Evolutionary conservation across 2,329 filamentous ascomycete genomes (phyloP).

Genomic region (Proliferodiscus dingleyae): DNA sequence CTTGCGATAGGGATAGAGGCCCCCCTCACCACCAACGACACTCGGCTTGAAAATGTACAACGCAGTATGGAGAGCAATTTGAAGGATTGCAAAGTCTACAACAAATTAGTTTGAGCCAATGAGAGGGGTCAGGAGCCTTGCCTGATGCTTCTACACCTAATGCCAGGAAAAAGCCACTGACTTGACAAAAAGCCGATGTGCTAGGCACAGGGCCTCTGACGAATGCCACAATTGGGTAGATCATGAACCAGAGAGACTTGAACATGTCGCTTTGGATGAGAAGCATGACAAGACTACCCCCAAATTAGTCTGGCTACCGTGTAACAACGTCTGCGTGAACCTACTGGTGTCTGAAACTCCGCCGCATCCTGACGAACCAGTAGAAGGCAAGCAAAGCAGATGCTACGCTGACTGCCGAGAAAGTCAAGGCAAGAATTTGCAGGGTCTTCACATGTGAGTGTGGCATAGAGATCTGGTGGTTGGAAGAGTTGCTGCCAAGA

Average conservation of each 20-base stretch:
- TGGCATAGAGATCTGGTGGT: slow-evolving; percentile 8
- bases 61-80: slow-evolving; percentile 69
- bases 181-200: slow-evolving; percentile 57
- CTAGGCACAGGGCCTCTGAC: slow-evolving; percentile 45
- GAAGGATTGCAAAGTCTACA: slow-evolving; percentile 61
- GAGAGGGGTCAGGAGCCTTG: slow-evolving; percentile 25
- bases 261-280: slow-evolving; percentile 68
- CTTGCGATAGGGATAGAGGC: slow-evolving; percentile 63
- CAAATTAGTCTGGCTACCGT: slow-evolving; percentile 12
- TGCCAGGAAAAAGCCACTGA: slow-evolving; percentile 62
- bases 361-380: slow-evolving; percentile 70
- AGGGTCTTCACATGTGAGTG: slow-evolving; percentile 18
- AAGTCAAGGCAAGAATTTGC: slow-evolving; percentile 33
- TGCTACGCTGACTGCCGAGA: slow-evolving; percentile 49
- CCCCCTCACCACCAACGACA: slow-evolving; percentile 47
- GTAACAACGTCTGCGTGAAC: slow-evolving; percentile 22
- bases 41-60: slow-evolving; percentile 63
- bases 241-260: slow-evolving; percentile 63
- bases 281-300: slow-evolving; percentile 64
- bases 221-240: slow-evolving; percentile 59
- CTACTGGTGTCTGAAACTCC: slow-evolving; percentile 69
- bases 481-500: slow-evolving; percentile 14
- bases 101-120: slow-evolving; percentile 3
- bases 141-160: slow-evolving; percentile 62
- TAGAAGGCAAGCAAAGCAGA: slow-evolving; percentile 55